Evolutionary conservation across 2,329 filamentous ascomycete genomes (phyloP), one percentile per base, ranked within the genome.

Genomic region (Rutstroemia sp.): DNA sequence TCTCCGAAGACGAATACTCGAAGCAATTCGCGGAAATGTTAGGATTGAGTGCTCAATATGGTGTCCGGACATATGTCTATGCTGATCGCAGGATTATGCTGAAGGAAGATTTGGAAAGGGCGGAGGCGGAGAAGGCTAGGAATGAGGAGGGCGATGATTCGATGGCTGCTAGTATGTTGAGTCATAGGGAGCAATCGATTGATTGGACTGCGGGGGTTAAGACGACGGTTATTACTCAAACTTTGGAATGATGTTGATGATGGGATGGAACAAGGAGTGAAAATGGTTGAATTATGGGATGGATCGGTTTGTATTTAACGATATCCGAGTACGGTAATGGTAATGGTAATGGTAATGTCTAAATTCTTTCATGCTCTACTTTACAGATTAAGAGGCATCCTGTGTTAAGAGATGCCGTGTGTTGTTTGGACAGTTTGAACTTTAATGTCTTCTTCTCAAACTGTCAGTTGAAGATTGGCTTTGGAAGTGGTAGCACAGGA

Each of bases 21-120:
- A 37, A 42, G 23, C 37, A 37, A 27, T 56, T 56, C 5, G 53
- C 53, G 6, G 47, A 38, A 2, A 51, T 56, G 53, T 6, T 56
- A 27, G 53, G 53, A 19, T 25, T 56, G 9, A 19, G 25, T 17
- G 34, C 48, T 2, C n/a, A n/a, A 12, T 50, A 6, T 8, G 53
- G 53, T 17, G 47, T 56, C 16, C 37, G 47, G 30, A 56, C 53
- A 34, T 51, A 42, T 2, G 53, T 56, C 4, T 56, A 56, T 4
- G 46, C 53, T 12, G 53, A 56, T 25, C 50, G 50, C 19, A 49
- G 30, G 27, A 44, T 56, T 16, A 25, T 42, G 9, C 53, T 8
- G 2, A 56, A 50, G 16, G 38, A 51, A 17, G 47, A 56, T 16
- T 6, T 34, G 8, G 47, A 50, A 4, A 21, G 14, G 21, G 14